Conservation (phyloP, 495 filamentous ascomycete genomes). For the Parathielavia hyrcaniae region DNA sequence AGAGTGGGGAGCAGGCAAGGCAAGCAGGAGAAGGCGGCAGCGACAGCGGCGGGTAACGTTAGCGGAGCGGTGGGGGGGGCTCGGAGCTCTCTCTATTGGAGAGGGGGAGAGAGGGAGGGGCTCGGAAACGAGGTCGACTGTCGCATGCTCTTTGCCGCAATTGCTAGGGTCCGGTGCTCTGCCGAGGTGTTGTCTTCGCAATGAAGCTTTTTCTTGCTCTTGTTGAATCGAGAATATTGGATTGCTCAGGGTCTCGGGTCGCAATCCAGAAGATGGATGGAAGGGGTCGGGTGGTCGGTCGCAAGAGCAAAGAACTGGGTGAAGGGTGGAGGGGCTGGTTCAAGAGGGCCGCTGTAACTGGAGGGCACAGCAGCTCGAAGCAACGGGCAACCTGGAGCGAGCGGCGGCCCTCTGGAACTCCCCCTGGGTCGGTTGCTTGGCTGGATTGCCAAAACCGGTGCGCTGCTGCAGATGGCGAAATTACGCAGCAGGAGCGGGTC, state of each 20-base stretch:
- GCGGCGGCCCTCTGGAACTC: background rate
- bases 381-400: background rate
- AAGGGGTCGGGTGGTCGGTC: too few species aligned
- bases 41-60: constrained; percentile 25
- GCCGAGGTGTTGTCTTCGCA: constrained; percentile 4
- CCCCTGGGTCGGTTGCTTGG: constrained; percentile 9
- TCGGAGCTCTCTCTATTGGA: constrained; percentile 23
- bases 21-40: constrained; percentile 16
- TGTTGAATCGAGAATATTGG: background rate
- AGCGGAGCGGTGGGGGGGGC: constrained; percentile 19
- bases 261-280: background rate
- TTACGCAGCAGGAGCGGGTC: constrained; percentile 8
- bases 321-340: constrained; percentile 3
- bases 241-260: background rate
- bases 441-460: constrained; percentile 16
- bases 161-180: constrained; percentile 14
- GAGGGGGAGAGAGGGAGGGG: constrained; percentile 27
- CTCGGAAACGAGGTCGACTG: constrained; percentile 22
- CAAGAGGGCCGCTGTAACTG: constrained; percentile 2
- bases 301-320: background rate
- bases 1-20: constrained; percentile 10
- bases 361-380: background rate
- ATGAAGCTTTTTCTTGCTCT: background rate
- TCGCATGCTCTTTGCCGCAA: constrained; percentile 28
- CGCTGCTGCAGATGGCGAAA: constrained; percentile 20